Conservation (phyloP, 2,329 filamentous ascomycete species). For the Fusarium incarnatum region DNA sequence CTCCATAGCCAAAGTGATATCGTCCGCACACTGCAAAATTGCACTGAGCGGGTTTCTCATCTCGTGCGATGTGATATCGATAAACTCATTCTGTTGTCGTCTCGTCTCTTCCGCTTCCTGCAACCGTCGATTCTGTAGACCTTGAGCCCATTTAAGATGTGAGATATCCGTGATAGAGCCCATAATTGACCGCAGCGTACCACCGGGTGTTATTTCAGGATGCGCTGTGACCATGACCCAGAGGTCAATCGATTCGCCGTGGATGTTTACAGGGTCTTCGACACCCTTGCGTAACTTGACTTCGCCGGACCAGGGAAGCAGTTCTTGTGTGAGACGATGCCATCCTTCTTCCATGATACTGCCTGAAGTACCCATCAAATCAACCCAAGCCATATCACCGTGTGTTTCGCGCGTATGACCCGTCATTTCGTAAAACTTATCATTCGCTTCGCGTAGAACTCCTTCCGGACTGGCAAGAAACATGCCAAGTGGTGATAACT, state of each 20-base stretch:
- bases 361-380: conserved; percentile 53
- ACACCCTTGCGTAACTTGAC: conserved; percentile 54
- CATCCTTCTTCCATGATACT: conserved; percentile 53
- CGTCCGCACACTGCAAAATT: conserved; percentile 78
- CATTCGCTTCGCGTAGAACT: conserved; percentile 58
- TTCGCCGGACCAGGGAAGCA: conserved; percentile 55
- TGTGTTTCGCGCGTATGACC: conserved; percentile 54
- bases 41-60: conserved; percentile 78
- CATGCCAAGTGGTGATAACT: conserved; percentile 53
- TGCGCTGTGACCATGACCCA: conserved; percentile 57
- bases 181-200: conserved; percentile 53
- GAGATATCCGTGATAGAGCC: conserved; percentile 59
- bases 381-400: conserved; percentile 56
- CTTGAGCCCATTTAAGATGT: conserved; percentile 57
- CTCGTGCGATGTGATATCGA: conserved; percentile 77
- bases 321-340: conserved; percentile 51
- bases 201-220: conserved; percentile 50
- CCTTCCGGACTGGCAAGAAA: conserved; percentile 56
- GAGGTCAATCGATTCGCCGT: conserved; percentile 55
- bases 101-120: conserved; percentile 53
- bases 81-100: conserved; percentile 72
- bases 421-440: conserved; percentile 61
- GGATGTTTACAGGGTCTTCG: conserved; percentile 5
- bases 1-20: conserved; percentile 64
- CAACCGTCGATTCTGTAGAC: conserved; percentile 52